Percentiles rank a stretch among this genome's conserved stretches.
Evolutionary conservation across 2,329 filamentous ascomycete species (phyloP).

Genomic region (Cordyceps pruinosa): DNA sequence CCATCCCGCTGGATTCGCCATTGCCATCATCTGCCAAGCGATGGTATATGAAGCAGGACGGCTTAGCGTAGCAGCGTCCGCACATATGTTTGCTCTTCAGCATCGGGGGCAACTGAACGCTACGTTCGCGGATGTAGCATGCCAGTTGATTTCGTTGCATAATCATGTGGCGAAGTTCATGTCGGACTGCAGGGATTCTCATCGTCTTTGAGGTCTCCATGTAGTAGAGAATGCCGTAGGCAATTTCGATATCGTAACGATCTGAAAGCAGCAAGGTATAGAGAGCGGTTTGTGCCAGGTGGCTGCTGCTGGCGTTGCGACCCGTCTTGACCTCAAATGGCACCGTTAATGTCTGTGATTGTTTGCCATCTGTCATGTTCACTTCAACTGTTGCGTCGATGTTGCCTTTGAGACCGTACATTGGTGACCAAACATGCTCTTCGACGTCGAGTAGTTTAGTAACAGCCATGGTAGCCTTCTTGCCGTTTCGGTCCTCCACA

Average conservation of each 20-base stretch:
- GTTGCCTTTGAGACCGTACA: constrained; percentile 95
- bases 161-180: constrained; percentile 92
- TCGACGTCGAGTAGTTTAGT: constrained; percentile 94
- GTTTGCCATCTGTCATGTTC: constrained; percentile 64
- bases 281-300: constrained; percentile 88
- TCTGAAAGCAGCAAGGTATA: constrained; percentile 92
- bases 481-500: constrained; percentile 71
- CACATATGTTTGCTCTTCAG: constrained; percentile 76
- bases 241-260: constrained; percentile 87
- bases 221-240: constrained; percentile 89
- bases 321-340: constrained; percentile 96
- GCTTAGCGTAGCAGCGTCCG: constrained; percentile 82
- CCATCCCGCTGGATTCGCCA: constrained; percentile 72
- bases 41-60: constrained; percentile 88
- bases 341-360: constrained; percentile 65
- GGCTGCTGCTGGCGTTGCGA: constrained; percentile 70
- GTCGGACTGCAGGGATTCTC: constrained; percentile 75
- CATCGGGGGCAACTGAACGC: constrained; percentile 76
- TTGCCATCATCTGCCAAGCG: constrained; percentile 80
- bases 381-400: constrained; percentile 96
- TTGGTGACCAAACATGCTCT: constrained; percentile 96
- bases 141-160: constrained; percentile 90
- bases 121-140: constrained; percentile 73
- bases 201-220: constrained; percentile 84
- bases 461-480: constrained; percentile 73